Percentiles rank a stretch among this genome's conserved stretches.
phyloP scores from a whole-genome alignment of 352 stramenopile genomes.

The Globisporangium yorkense region DNA sequence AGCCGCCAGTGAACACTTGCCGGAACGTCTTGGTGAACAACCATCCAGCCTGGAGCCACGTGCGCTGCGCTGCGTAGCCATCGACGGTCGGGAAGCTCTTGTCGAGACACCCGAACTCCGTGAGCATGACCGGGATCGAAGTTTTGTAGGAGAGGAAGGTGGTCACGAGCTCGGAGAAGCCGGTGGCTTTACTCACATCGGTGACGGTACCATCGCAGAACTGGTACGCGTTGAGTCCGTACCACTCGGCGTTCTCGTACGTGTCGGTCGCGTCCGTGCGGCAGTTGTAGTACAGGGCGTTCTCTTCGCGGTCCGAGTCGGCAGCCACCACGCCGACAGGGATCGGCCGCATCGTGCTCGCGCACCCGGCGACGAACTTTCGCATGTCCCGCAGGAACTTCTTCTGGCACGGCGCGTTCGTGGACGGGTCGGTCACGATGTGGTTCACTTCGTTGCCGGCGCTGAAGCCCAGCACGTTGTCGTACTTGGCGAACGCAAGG shows the following conservation, averaged over 20 bases:
- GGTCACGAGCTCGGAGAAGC: slow-evolving; percentile 53
- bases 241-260: slow-evolving; percentile 82
- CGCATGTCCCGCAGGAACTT: slow-evolving; percentile 87
- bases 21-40: slow-evolving; percentile 39
- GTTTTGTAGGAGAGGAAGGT: slow-evolving; percentile 57
- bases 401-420: slow-evolving; percentile 84
- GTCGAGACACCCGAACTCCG: slow-evolving; percentile 78
- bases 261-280: slow-evolving; percentile 52
- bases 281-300: slow-evolving; percentile 87
- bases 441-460: slow-evolving; percentile 84
- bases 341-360: slow-evolving; percentile 47
- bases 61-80: slow-evolving; percentile 59
- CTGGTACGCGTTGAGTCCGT: slow-evolving; percentile 83
- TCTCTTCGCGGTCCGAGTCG: slow-evolving; percentile 52
- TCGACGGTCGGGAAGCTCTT: slow-evolving; percentile 48
- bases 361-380: slow-evolving; percentile 49
- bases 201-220: slow-evolving; percentile 56
- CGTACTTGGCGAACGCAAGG: slow-evolving; percentile 75
- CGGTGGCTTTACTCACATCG: slow-evolving; percentile 25
- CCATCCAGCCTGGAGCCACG: slow-evolving; percentile 56
- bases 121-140: slow-evolving; percentile 73
- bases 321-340: slow-evolving; percentile 73
- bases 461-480: slow-evolving; percentile 79
- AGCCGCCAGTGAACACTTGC: slow-evolving; percentile 57
- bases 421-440: slow-evolving; percentile 23